A percentile compares a stretch with the other conserved stretches of the same genome.
Conservation (phyloP, 2,329 filamentous ascomycete genomes). For the Knoxdaviesia capensis region DNA sequence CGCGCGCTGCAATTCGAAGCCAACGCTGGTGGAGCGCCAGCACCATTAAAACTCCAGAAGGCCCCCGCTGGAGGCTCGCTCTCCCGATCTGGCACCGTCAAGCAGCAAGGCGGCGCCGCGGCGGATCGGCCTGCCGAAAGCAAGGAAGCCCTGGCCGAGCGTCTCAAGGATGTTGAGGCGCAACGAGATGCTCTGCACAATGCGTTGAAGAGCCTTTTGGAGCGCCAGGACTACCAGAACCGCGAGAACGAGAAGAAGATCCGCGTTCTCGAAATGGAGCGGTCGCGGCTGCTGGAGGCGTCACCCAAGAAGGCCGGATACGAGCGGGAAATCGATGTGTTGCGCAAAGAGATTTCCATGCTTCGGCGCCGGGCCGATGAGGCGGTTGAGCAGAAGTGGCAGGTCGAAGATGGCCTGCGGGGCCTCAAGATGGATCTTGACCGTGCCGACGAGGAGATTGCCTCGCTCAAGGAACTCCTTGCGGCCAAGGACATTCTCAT, state of each 20-base stretch:
- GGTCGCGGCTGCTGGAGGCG: conserved; percentile 48
- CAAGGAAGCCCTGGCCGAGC: conserved; percentile 52
- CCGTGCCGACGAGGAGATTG: conserved; percentile 81
- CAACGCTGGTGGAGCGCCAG: conserved; percentile 6
- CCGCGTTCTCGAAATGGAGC: conserved; percentile 53
- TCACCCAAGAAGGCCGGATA: conserved; percentile 62
- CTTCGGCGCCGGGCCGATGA: conserved; percentile 80
- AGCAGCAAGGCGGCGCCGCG: conserved; percentile 15
- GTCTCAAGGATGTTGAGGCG: conserved; percentile 78
- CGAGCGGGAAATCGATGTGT: conserved; percentile 57
- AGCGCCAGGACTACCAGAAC: conserved; percentile 69
- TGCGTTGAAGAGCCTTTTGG: conserved; percentile 66
- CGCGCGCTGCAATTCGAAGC: conserved; percentile 16
- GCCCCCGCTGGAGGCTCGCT: conserved; percentile 12
- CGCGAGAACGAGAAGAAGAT: conserved; percentile 70
- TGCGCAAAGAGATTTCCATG: conserved; percentile 69
- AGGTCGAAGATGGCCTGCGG: conserved; percentile 74
- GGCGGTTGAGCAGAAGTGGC: conserved; percentile 87
- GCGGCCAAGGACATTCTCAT: conserved; percentile 66
- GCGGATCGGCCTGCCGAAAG: conserved; percentile 24
- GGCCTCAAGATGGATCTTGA: conserved; percentile 94
- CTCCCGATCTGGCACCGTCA: conserved; percentile 38
- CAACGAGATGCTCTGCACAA: conserved; percentile 84
- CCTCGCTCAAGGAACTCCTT: conserved; percentile 58
- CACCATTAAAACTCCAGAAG: conserved; percentile 10